Evolutionary conservation across 345 rosid genomes (phyloP), one percentile per base, ranked within the genome.

Genomic region (Eucalyptus dawsonii): DNA sequence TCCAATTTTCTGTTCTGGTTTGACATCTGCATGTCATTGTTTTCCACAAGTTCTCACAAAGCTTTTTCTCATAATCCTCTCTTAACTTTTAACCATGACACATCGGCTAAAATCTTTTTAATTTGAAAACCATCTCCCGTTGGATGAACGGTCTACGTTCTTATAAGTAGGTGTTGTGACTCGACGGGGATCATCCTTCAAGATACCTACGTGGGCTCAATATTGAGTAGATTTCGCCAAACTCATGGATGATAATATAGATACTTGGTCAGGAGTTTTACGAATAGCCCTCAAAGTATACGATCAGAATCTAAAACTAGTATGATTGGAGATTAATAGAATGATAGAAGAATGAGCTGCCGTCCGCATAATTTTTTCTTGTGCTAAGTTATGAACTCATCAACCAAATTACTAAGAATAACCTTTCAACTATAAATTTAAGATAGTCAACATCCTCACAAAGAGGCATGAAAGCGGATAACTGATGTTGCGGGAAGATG

Each of bases 401-500:
- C 83, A 11, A 21, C 42, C 1, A 2, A 19, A 76, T 76, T 76
- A 37, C 83, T 11, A 37, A 37, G 83, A 21, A 76, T 76, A 40
- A 76, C 27, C 47, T 76, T 76, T 21, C 27, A 12, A 21, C 83
- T 47, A 21, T 21, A 76, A 21, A 19, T n/a, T 37, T 11, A 12
- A 21, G 47, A 76, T 37, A 37, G 42, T 76, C 80, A 19, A 34
- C 11, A 34, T 17, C 80, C 81, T 69, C 27, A 4, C 81, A 11
- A 21, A 72, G 81, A 72, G 45, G 27, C 83, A 21, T 76, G 25
- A 69, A 19, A 69, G 81, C 25, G 13, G 81, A 69, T 69, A 29
- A 11, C 47, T 76, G 24, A 21, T 40, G 47, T 21, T 88, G 88
- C 89, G 91, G 94, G 93, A 91, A 47, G 87, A 87, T 49, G 72